phyloP scores from a whole-genome alignment of 2,329 filamentous ascomycete species.

The Fusarium siculi region DNA sequence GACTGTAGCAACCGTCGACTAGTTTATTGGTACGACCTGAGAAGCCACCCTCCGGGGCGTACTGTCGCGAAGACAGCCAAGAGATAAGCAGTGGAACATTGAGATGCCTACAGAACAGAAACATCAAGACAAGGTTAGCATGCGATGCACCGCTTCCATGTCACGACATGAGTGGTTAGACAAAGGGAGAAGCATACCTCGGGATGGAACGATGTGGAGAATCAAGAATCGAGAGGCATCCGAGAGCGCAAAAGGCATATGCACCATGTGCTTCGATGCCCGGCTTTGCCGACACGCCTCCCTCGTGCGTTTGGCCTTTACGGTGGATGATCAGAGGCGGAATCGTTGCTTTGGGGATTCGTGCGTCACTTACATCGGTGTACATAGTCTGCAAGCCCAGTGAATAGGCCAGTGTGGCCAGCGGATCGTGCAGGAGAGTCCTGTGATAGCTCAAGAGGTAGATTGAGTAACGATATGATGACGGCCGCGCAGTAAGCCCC shows the following conservation, averaged over 20 bases:
- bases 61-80: constrained; percentile 91
- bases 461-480: constrained; percentile 81
- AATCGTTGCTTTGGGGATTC: constrained; percentile 21
- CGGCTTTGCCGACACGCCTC: constrained; percentile 87
- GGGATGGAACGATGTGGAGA: constrained; percentile 79
- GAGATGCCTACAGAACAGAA: constrained; percentile 67
- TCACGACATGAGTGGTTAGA: constrained; percentile 48
- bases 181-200: constrained; percentile 62
- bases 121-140: constrained; percentile 47
- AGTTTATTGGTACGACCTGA: constrained; percentile 96
- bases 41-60: constrained; percentile 91
- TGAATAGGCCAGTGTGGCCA: constrained; percentile 73
- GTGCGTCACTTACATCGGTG: constrained; percentile 72
- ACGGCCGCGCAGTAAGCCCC: constrained; percentile 93
- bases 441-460: constrained; percentile 81
- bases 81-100: constrained; percentile 80
- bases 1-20: constrained; percentile 97
- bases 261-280: constrained; percentile 94
- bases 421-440: constrained; percentile 74
- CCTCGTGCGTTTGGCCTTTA: constrained; percentile 90
- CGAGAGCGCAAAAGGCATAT: constrained; percentile 94
- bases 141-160: constrained; percentile 48
- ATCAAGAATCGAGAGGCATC: constrained; percentile 86
- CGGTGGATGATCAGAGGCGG: constrained; percentile 34
- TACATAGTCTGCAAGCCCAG: constrained; percentile 82